Percentiles rank a stretch among this genome's conserved stretches.
Conservation (phyloP, 192 early-diverging fungal species). For the Backusella australiensis region DNA sequence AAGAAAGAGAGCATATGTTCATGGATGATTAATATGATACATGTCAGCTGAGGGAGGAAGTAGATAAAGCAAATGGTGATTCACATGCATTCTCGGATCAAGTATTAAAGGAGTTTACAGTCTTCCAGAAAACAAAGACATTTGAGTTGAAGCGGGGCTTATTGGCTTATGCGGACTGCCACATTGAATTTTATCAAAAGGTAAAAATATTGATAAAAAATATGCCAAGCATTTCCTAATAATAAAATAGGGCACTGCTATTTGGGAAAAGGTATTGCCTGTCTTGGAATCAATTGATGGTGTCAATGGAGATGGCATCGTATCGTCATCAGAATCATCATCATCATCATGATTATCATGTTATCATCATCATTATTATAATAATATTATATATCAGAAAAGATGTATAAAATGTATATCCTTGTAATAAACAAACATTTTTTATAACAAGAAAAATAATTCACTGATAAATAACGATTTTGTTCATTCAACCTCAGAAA, state of each 20-base stretch:
- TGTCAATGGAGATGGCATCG: conserved; percentile 1
- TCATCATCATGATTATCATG: not conserved
- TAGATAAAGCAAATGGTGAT: conserved; percentile 71
- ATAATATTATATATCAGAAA: not conserved
- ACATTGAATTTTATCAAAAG: conserved; percentile 84
- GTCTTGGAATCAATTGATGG: conserved; percentile 68
- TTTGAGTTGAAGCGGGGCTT: conserved; percentile 78
- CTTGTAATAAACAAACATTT: not conserved
- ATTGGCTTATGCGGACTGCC: conserved; percentile 70
- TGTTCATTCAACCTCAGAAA: not conserved
- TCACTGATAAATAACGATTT: not conserved
- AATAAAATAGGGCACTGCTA: conserved; percentile 47
- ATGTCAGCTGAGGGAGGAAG: conserved; percentile 75
- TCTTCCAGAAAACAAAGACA: conserved; percentile 79
- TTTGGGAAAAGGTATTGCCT: conserved; percentile 87
- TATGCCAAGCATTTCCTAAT: not conserved
- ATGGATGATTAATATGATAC: not conserved
- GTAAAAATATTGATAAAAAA: conserved; percentile 31
- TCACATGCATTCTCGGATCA: conserved; percentile 74
- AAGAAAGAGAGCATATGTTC: not conserved
- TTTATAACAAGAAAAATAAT: not conserved
- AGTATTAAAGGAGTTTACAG: conserved; percentile 78
- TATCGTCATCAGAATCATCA: not conserved
- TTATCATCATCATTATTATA: not conserved
- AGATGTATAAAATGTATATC: not conserved